Evolutionary conservation across 169 alveolate species (phyloP), one percentile per base, ranked within the genome.

Genomic region (Cryptosporidium tyzzeri): DNA sequence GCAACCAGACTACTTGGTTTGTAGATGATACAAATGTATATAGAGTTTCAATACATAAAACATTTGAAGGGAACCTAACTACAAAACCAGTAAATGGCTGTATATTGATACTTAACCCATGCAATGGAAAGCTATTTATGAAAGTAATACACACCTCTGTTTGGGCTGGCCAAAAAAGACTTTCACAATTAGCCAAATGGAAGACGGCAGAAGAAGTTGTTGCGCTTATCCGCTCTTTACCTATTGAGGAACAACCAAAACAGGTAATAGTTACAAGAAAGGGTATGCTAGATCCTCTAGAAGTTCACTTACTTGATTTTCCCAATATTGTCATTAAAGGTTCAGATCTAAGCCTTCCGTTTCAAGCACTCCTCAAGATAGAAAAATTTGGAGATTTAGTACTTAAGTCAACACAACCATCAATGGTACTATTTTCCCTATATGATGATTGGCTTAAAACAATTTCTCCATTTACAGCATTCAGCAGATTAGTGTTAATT

Each of bases 131-230:
- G 94, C 92, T 99, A 84, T 99, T 98, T 95, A 93, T 99, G 84
- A 99, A 98, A 96, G 97, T 99, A 71, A 98, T 99, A 84, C 99
- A 99, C 94, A 98, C 99, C 23, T 97, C 99, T 18, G 99, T 98
- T 48, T 99, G 99, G 99, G 99, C 99, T 41, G 99, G 99, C 0
- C 99, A 99, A 95, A 99, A 99, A 92, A 97, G 99, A 69, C 95
- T 98, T 71, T 98, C 99, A 41, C 99, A 99, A 94, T 93, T 99
- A 86, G 99, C 99, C 26, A 98, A 98, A 86, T 99, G 99, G 99
- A 99, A 99, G 94, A 98, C 99, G 1, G 99, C 99, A 1, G 99
- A 99, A 93, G 99, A 99, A 93, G 99, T 98, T 3, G 99, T 99
- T n/a, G 99, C 99, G n/a, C 92, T 99, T 86, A 98, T 99, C 92